phyloP scores from a whole-genome alignment of 495 filamentous ascomycete species.

The Lasiosphaeria ovina region DNA sequence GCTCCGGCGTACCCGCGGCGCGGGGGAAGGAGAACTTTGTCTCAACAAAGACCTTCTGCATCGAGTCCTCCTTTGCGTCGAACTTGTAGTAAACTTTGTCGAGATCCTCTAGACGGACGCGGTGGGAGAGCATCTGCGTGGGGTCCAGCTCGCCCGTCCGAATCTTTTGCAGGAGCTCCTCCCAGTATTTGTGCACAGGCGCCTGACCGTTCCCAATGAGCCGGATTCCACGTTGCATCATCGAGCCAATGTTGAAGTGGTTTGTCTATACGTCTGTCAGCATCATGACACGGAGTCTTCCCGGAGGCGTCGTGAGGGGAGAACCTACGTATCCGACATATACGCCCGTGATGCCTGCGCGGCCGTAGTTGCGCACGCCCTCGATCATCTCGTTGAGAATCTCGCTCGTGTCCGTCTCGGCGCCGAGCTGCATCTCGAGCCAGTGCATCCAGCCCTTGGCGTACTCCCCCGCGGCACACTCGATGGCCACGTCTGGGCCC shows the following conservation, averaged over 20 bases:
- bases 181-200: slow-evolving; percentile 82
- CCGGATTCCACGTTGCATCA: slow-evolving; percentile 85
- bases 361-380: slow-evolving; percentile 70
- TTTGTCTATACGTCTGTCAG: slow-evolving; percentile 51
- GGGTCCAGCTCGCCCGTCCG: slow-evolving; percentile 71
- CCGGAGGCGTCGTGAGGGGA: no score
- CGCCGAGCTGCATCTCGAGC: slow-evolving; percentile 67
- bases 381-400: slow-evolving; percentile 87
- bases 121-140: slow-evolving; percentile 75
- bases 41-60: slow-evolving; percentile 72
- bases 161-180: slow-evolving; percentile 68
- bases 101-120: slow-evolving; percentile 72
- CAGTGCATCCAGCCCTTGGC: slow-evolving; percentile 80
- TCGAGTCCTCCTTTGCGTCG: slow-evolving; percentile 62
- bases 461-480: slow-evolving; percentile 83
- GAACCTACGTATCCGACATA: slow-evolving; percentile 78
- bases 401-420: slow-evolving; percentile 85
- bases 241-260: slow-evolving; percentile 77
- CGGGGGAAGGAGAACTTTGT: slow-evolving; percentile 62
- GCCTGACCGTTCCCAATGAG: slow-evolving; percentile 84
- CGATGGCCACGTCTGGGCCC: slow-evolving; percentile 75
- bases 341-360: slow-evolving; percentile 74
- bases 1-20: slow-evolving; percentile 49
- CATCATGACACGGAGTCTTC: no score
- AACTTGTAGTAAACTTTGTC: slow-evolving; percentile 69